Evolutionary conservation across 306 rosid species (phyloP), one percentile per base, ranked within the genome.

Genomic region (Rubus parviflorus): DNA sequence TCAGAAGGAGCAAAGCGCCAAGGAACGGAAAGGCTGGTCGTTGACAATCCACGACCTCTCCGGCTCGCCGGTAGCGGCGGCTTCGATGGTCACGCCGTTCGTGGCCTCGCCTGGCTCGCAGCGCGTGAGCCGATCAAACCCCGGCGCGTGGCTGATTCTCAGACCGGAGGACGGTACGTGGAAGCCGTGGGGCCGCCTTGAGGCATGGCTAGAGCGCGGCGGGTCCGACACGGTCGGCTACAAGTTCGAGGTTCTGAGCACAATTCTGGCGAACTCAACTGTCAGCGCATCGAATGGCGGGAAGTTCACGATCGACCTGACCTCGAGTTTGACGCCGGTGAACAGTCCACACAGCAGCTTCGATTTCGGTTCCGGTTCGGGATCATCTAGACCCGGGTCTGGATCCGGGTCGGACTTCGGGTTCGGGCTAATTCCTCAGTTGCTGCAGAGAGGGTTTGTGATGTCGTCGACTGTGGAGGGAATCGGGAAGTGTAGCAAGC

Each of bases 161-260:
- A 79, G 87, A 0, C 89, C 89, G 1, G 83, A 80, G 5, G 89
- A 83, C 40, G 83, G 85, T 30, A 83, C 85, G 7, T 86, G 89
- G 89, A 63, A 69, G 61, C 89, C 87, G 19, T 86, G 89, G 89
- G 89, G 89, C 49, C 87, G 89, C 7, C 89, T 83, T 62, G 89
- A 86, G 85, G 83, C 87, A 0, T 86, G 89, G 87, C 83, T 86
- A 1, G 87, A 80, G 74, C 67, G 83, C 46, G 75, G 82, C 78
- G 79, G 86, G 38, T 73, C 89, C 17, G 87, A 86, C 78, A 70
- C 76, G 0, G 78, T 86, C 38, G 84, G 87, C 5, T 86, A 74
- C 81, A 75, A 75, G 10, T 86, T 86, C 71, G 87, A 86, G 25
- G 81, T 83, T 1, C 79, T 74, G 25, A 77, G 78, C 3, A 75